Evolutionary conservation across 2,329 filamentous ascomycete genomes (phyloP).

Genomic region (Colletotrichum aenigma): DNA sequence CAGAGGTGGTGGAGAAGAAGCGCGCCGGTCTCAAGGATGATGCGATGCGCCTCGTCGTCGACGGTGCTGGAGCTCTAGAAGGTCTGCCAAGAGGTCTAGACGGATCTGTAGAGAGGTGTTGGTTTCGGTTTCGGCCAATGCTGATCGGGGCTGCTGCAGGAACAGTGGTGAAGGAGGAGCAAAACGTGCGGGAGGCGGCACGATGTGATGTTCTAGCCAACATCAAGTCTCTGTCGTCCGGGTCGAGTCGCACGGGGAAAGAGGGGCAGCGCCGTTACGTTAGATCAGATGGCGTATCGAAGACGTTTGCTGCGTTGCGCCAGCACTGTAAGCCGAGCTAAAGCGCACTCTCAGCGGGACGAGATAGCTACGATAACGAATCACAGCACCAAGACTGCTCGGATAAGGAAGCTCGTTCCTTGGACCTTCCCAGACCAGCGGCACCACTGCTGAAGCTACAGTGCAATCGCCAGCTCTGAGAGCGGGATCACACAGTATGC

Average conservation of each 20-base stretch:
- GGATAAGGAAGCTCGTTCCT: conserved; percentile 17
- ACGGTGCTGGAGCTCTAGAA: background rate
- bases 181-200: background rate
- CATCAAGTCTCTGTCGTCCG: background rate
- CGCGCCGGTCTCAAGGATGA: background rate
- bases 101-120: background rate
- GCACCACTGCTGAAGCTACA: background rate
- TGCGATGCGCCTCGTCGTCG: background rate
- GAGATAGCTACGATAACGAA: background rate
- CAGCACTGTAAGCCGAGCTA: conserved; percentile 10
- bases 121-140: background rate
- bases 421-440: background rate
- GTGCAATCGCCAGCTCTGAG: background rate
- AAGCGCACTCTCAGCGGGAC: conserved; percentile 6
- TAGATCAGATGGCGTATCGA: background rate
- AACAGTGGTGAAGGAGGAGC: background rate
- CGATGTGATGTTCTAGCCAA: conserved; percentile 9
- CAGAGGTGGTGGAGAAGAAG: background rate
- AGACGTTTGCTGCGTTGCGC: background rate
- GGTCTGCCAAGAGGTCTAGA: background rate
- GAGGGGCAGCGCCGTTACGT: conserved; percentile 6
- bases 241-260: background rate
- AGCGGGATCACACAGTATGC: background rate
- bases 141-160: background rate
- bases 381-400: background rate